These are phyloP conservation scores for Sphagnum tenellum DNA, from an alignment of 225 moss, liverwort and hornwort genomes.

Conservation along the genomic window DNA sequence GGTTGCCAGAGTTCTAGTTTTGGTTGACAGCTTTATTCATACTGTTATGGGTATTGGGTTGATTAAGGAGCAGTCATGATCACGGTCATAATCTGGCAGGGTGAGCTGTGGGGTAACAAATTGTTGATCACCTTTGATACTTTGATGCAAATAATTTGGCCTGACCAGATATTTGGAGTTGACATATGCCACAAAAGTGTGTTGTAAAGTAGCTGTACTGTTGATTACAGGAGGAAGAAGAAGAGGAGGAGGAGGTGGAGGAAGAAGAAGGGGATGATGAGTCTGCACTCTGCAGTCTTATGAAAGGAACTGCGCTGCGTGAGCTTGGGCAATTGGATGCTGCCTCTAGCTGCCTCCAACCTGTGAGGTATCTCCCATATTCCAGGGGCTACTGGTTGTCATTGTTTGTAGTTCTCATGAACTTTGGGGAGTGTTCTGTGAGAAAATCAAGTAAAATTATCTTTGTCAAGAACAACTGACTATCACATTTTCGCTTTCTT, in stretches of 20 bases:
- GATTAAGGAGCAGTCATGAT: too few species aligned
- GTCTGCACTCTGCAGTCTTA: constrained; percentile 64
- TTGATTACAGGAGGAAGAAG: too few species aligned
- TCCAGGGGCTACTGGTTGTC: not conserved
- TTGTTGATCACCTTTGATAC: not conserved
- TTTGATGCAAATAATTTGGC: not conserved
- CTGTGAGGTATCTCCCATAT: constrained; percentile 39
- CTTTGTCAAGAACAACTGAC: not conserved
- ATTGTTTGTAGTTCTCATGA: too few species aligned
- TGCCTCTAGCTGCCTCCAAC: constrained; percentile 57
- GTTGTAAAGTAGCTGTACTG: too few species aligned
- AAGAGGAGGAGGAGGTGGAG: constrained; percentile 33
- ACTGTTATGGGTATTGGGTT: too few species aligned
- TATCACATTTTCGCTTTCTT: too few species aligned
- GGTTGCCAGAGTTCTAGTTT: too few species aligned
- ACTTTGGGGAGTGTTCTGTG: not conserved
- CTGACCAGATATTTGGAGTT: not conserved
- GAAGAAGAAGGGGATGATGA: constrained; percentile 67
- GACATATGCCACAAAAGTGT: too few species aligned
- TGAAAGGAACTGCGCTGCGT: constrained; percentile 82
- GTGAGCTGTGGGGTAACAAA: not conserved
- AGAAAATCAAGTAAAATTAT: not conserved
- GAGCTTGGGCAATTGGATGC: constrained; percentile 74
- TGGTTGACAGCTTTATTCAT: too few species aligned
- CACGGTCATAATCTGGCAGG: not conserved